These are phyloP conservation scores for Fusarium sarcochroum DNA, from an alignment of 2,329 filamentous ascomycete genomes.

Conservation along the genomic window DNA sequence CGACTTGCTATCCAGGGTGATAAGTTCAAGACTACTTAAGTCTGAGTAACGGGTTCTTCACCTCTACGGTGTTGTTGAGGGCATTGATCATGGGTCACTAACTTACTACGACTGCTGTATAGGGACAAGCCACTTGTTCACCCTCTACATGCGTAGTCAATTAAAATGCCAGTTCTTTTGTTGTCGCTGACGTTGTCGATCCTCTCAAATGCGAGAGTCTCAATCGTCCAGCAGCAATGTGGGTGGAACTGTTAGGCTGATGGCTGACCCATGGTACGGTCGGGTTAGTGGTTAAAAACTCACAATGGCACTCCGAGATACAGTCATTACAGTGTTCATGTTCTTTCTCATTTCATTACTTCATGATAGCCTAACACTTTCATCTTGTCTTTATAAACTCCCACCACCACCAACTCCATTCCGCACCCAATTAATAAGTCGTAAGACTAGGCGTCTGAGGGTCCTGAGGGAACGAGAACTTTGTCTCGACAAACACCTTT, in stretches of 20 bases:
- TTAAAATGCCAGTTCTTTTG: too few species aligned
- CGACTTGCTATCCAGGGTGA: background rate
- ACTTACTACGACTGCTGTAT: too few species aligned
- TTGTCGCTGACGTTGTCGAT: too few species aligned
- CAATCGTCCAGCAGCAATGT: too few species aligned
- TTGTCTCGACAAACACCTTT: conserved; percentile 80
- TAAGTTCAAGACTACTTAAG: background rate
- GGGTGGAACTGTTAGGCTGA: too few species aligned
- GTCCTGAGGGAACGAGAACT: conserved; percentile 65
- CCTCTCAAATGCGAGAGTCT: too few species aligned
- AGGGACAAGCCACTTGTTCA: too few species aligned
- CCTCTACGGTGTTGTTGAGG: too few species aligned
- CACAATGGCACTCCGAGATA: background rate
- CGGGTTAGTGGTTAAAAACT: background rate
- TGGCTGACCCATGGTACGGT: too few species aligned
- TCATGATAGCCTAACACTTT: background rate
- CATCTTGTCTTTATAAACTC: background rate
- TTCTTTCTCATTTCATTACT: background rate
- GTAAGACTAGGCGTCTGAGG: conserved; percentile 29
- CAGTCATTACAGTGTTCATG: background rate
- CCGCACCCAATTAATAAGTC: conserved; percentile 18
- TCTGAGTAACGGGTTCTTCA: background rate
- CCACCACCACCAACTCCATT: background rate
- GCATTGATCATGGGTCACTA: too few species aligned
- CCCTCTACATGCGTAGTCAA: too few species aligned